These are phyloP conservation scores for Leishmania martiniquensis DNA, from an alignment of 208 protist species.

Conservation along the genomic window DNA sequence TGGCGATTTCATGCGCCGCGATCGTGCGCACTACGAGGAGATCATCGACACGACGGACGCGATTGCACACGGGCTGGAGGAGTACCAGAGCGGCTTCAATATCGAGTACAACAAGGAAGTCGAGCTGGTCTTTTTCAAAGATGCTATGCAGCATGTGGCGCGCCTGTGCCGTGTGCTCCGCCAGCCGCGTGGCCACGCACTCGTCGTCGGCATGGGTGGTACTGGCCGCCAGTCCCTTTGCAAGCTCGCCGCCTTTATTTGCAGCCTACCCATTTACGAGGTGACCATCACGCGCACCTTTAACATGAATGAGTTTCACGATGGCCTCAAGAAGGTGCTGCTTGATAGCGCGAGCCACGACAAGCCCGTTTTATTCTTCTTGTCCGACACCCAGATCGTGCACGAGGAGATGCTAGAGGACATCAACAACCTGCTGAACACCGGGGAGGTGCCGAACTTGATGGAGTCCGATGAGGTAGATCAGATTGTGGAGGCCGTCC, in stretches of 20 bases:
- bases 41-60: conserved; percentile 47
- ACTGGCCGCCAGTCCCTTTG: conserved; percentile 96
- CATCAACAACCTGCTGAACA: conserved; percentile 98
- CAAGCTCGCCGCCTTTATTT: conserved; percentile 94
- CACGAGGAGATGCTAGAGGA: conserved; percentile 97
- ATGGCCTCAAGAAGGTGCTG: conserved; percentile 93
- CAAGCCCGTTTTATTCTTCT: conserved; percentile 93
- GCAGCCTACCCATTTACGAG: conserved; percentile 88
- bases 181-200: conserved; percentile 96
- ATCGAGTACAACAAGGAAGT: conserved; percentile 89
- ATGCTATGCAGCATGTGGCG: conserved; percentile 96
- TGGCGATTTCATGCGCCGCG: conserved; percentile 93
- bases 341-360: conserved; percentile 86
- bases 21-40: conserved; percentile 86
- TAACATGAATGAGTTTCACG: conserved; percentile 94
- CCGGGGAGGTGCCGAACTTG: conserved; percentile 97
- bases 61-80: conserved; percentile 60
- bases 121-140: conserved; percentile 98
- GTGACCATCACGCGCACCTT: conserved; percentile 94
- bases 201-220: conserved; percentile 98
- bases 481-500: conserved; percentile 91
- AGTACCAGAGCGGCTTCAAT: conserved; percentile 95
- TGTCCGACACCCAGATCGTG: conserved; percentile 96
- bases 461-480: conserved; percentile 96
- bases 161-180: conserved; percentile 96